Conservation (phyloP, 805 yeast species). For the Saccharomycopsis oosterbeekiorum region DNA sequence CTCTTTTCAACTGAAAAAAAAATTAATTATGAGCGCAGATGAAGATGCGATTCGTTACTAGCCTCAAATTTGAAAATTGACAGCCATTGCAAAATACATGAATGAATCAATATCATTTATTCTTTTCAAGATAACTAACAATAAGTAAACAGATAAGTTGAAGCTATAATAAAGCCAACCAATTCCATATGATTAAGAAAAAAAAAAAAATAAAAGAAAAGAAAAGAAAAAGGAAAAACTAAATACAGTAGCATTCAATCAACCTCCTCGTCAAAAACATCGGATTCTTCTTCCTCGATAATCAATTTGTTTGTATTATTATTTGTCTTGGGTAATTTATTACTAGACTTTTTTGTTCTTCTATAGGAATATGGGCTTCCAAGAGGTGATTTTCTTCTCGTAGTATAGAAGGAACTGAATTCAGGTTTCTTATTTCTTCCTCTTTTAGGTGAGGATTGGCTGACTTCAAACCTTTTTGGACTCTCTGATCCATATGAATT, state of each 20-base stretch:
- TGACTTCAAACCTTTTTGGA: conserved; percentile 1
- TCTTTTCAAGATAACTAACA: no score
- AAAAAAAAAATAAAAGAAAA: background rate
- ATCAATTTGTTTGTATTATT: background rate
- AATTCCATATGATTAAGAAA: background rate
- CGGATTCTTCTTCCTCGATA: background rate
- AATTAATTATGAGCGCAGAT: background rate
- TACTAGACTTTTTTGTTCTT: background rate
- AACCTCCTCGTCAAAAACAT: background rate
- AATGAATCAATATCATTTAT: background rate
- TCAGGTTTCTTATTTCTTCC: conserved; percentile 3
- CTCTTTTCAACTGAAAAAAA: background rate
- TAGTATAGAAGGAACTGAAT: conserved; percentile 1
- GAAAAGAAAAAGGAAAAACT: background rate
- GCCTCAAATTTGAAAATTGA: background rate
- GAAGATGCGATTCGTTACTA: background rate
- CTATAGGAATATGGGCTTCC: conserved; percentile 14
- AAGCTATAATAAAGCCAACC: no score
- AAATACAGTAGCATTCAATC: background rate
- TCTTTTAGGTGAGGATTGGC: conserved; percentile 3
- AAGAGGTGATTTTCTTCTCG: conserved; percentile 15
- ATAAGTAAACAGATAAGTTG: no score
- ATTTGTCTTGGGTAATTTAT: background rate
- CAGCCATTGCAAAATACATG: background rate
- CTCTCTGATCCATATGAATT: conserved; percentile 3